Evolutionary conservation across 768 basidiomycete species (phyloP).

Genomic region (Auricularia sp.): DNA sequence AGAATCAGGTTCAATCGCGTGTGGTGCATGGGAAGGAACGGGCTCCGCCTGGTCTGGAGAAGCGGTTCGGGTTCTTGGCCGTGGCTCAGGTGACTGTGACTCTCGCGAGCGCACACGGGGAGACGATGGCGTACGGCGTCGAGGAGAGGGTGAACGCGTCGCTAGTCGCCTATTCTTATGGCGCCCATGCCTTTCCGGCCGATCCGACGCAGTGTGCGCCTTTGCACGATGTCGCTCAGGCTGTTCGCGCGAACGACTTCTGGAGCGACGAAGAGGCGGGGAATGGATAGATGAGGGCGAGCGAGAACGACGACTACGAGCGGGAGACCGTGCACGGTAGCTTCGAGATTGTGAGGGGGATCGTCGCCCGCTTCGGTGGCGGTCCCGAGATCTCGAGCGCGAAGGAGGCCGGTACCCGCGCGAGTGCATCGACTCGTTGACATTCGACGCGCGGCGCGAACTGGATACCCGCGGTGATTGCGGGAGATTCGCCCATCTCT

Average conservation of each 20-base stretch:
- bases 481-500: background rate
- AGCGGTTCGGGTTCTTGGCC: background rate
- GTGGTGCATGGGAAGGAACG: no score
- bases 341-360: background rate
- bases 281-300: no score
- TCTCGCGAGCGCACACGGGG: background rate
- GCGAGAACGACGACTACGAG: no score
- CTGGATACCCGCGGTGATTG: background rate
- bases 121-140: background rate
- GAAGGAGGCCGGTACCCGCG: background rate
- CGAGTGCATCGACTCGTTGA: background rate
- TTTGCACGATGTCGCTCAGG: background rate
- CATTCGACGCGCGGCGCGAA: background rate
- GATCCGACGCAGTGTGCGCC: background rate
- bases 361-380: background rate
- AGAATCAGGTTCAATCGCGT: no score
- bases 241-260: background rate
- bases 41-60: background rate
- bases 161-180: no score
- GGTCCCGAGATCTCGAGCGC: background rate
- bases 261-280: background rate
- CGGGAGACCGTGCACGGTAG: background rate
- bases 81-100: background rate
- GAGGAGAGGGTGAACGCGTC: background rate
- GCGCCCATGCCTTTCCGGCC: background rate